phyloP scores from a whole-genome alignment of 306 rosid genomes.

The Citrullus amarus region DNA sequence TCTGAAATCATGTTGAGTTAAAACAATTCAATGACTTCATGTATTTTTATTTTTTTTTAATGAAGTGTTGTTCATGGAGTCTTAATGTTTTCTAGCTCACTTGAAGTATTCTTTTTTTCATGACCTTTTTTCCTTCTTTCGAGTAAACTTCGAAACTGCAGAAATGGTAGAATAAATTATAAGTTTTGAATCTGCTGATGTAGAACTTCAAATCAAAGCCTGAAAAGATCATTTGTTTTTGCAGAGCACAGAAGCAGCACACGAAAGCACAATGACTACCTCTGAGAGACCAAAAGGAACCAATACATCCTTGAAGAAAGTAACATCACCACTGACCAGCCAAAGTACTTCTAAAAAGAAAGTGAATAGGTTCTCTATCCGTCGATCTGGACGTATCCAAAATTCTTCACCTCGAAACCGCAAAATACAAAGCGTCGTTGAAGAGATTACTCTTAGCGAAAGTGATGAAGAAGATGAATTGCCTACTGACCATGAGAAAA shows the following conservation, averaged over 20 bases:
- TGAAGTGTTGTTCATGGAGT: background rate
- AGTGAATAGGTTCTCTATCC: background rate
- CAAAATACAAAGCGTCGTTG: background rate
- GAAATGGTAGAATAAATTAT: background rate
- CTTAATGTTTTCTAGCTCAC: background rate
- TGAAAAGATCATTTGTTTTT: background rate
- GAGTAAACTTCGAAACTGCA: background rate
- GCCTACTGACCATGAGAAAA: background rate
- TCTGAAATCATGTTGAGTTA: background rate
- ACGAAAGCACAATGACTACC: background rate
- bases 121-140: background rate
- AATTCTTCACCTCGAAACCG: background rate
- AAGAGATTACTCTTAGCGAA: constrained; percentile 8
- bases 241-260: constrained; percentile 1
- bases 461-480: constrained; percentile 6
- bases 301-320: constrained; percentile 1
- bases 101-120: background rate
- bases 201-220: background rate
- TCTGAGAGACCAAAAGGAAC: background rate
- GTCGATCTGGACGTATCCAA: constrained; percentile 14
- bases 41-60: too few relatives aligned
- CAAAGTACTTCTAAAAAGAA: background rate
- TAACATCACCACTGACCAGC: background rate
- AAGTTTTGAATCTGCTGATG: background rate
- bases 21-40: background rate